These are phyloP conservation scores for Colletotrichum gigasporum DNA, from an alignment of 2,329 filamentous ascomycete species.

Conservation along the genomic window DNA sequence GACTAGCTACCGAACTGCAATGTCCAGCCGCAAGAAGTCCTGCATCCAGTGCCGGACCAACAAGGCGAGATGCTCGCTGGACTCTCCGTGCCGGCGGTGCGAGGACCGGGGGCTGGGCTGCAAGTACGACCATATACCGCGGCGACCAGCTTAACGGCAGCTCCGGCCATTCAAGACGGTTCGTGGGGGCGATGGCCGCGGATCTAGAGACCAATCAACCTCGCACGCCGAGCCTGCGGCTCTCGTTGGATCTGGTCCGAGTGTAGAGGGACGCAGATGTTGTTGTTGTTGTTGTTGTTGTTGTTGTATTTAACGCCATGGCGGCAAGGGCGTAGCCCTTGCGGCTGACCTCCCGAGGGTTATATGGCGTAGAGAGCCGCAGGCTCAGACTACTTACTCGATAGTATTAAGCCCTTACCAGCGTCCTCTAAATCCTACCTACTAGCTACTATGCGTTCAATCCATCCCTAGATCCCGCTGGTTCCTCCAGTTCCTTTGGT, in stretches of 20 bases:
- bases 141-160: not conserved
- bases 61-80: conserved; percentile 39
- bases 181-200: not conserved
- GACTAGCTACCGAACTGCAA: too few relatives aligned
- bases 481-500: too few relatives aligned
- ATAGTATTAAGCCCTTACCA: too few relatives aligned
- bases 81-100: conserved; percentile 35
- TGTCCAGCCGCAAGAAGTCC: conserved; percentile 32
- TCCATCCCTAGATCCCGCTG: too few relatives aligned
- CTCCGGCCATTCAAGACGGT: not conserved
- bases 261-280: not conserved
- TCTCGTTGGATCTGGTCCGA: not conserved
- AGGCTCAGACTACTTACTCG: too few relatives aligned
- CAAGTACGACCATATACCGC: conserved; percentile 28
- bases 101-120: conserved; percentile 32
- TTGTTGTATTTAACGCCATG: too few relatives aligned
- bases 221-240: not conserved
- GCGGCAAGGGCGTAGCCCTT: too few relatives aligned
- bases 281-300: too few relatives aligned
- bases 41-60: conserved; percentile 37
- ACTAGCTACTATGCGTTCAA: too few relatives aligned
- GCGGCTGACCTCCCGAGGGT: too few relatives aligned
- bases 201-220: not conserved
- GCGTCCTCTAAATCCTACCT: too few relatives aligned
- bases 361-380: too few relatives aligned